phyloP scores from a whole-genome alignment of 352 stramenopile genomes.

The Phytophthora multivora region DNA sequence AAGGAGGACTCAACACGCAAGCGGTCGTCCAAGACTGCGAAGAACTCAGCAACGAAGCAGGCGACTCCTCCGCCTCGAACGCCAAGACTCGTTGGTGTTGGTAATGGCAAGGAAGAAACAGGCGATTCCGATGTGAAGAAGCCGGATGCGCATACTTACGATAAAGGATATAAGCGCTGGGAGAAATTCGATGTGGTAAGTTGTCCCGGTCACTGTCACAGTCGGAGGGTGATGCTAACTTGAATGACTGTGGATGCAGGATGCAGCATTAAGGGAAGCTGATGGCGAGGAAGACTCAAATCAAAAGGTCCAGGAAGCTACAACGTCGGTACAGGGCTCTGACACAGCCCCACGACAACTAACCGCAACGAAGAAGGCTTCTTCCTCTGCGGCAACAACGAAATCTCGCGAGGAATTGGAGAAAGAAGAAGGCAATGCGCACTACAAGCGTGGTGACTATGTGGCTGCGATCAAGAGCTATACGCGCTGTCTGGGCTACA shows the following conservation, averaged over 20 bases:
- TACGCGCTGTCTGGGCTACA: slow-evolving; percentile 80
- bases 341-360: slow-evolving; percentile 1
- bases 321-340: neutral
- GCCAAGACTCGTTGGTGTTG: slow-evolving; percentile 3
- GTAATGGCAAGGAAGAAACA: neutral
- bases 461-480: slow-evolving; percentile 91
- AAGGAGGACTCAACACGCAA: slow-evolving; percentile 56
- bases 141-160: slow-evolving; percentile 80
- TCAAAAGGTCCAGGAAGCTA: neutral
- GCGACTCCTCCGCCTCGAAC: slow-evolving; percentile 30
- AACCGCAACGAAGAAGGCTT: slow-evolving; percentile 6
- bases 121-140: slow-evolving; percentile 20
- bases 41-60: slow-evolving; percentile 1
- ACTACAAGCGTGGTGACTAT: slow-evolving; percentile 88
- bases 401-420: slow-evolving; percentile 73
- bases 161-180: slow-evolving; percentile 92
- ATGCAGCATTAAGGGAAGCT: slow-evolving; percentile 51
- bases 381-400: neutral
- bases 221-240: neutral
- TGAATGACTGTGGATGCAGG: slow-evolving; percentile 25
- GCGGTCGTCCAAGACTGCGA: slow-evolving; percentile 12
- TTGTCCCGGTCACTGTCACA: neutral
- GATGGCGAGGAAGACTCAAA: slow-evolving; percentile 20
- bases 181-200: slow-evolving; percentile 87
- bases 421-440: slow-evolving; percentile 91